These are phyloP conservation scores for Ananas comosus DNA, from an alignment of 176 grass and related monocot species.

Conservation along the genomic window DNA sequence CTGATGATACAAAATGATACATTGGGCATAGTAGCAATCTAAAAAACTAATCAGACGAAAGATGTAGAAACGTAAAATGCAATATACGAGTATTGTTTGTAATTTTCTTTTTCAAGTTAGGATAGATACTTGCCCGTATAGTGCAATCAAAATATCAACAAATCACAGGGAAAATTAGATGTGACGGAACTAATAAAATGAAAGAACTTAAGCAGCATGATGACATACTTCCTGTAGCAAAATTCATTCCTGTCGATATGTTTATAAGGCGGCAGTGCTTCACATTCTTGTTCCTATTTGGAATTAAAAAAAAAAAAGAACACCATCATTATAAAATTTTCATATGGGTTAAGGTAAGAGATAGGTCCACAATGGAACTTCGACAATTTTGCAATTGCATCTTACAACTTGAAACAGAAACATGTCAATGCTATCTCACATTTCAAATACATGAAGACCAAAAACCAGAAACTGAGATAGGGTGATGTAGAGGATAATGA, in stretches of 20 bases:
- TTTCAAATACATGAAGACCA: too few relatives aligned
- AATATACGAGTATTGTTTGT: conserved; percentile 2
- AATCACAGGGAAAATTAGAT: not conserved
- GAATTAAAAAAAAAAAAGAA: not conserved
- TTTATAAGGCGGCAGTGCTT: conserved; percentile 47
- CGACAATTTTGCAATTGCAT: not conserved
- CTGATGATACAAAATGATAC: too few relatives aligned
- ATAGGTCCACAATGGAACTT: too few relatives aligned
- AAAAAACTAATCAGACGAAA: too few relatives aligned
- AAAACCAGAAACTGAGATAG: too few relatives aligned
- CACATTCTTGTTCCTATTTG: conserved; percentile 34
- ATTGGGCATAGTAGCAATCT: too few relatives aligned
- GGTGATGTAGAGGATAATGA: too few relatives aligned
- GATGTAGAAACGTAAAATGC: not conserved
- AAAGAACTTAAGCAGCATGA: not conserved
- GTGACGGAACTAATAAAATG: not conserved
- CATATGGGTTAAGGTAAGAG: too few relatives aligned
- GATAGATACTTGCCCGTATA: not conserved
- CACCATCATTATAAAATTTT: too few relatives aligned
- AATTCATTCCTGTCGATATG: conserved; percentile 82
- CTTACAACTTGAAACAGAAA: too few relatives aligned
- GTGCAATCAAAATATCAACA: not conserved
- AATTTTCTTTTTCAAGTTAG: too few relatives aligned
- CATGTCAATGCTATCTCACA: too few relatives aligned
- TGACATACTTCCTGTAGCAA: conserved; percentile 55